phyloP scores from a whole-genome alignment of 2,329 filamentous ascomycete species.

The Hortaea werneckii region DNA sequence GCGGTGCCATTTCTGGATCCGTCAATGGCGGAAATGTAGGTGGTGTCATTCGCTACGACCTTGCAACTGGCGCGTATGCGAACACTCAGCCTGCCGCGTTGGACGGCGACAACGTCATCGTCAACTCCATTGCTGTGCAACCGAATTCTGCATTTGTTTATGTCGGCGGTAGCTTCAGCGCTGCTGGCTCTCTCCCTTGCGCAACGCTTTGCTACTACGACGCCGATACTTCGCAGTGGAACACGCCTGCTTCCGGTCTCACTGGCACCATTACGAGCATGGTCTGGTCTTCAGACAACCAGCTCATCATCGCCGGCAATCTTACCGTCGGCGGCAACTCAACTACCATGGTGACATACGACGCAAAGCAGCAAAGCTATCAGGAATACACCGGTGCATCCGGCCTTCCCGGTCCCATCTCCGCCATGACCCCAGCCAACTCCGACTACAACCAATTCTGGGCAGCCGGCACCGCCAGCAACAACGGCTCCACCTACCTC shows the following conservation, averaged over 20 bases:
- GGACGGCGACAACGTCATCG: slow-evolving; percentile 57
- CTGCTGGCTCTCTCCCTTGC: slow-evolving; percentile 73
- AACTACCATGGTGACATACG: slow-evolving; percentile 62
- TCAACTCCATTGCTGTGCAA: slow-evolving; percentile 65
- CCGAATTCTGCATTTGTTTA: slow-evolving; percentile 66
- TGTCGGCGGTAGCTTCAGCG: slow-evolving; percentile 75
- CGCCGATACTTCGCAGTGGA: slow-evolving; percentile 64
- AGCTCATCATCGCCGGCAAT: slow-evolving; percentile 68
- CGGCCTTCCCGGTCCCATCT: slow-evolving; percentile 68
- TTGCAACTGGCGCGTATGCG: slow-evolving; percentile 52
- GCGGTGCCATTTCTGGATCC: slow-evolving; percentile 66
- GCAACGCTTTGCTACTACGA: slow-evolving; percentile 73
- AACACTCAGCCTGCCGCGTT: slow-evolving; percentile 65
- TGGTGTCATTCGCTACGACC: slow-evolving; percentile 72
- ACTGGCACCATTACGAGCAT: slow-evolving; percentile 61
- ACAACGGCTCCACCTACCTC: slow-evolving; percentile 62
- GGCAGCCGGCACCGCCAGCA: slow-evolving; percentile 56
- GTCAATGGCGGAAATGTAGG: slow-evolving; percentile 53
- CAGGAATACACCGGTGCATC: slow-evolving; percentile 49
- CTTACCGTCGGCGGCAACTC: slow-evolving; percentile 56
- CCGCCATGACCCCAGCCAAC: slow-evolving; percentile 64
- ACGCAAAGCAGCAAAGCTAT: slow-evolving; percentile 59
- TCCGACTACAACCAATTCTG: slow-evolving; percentile 65
- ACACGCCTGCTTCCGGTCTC: slow-evolving; percentile 62
- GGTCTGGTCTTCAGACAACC: slow-evolving; percentile 63